A percentile compares a stretch with the other conserved stretches of the same genome.
Conservation (phyloP, 352 stramenopile species). For the Phytophthora quininea region DNA sequence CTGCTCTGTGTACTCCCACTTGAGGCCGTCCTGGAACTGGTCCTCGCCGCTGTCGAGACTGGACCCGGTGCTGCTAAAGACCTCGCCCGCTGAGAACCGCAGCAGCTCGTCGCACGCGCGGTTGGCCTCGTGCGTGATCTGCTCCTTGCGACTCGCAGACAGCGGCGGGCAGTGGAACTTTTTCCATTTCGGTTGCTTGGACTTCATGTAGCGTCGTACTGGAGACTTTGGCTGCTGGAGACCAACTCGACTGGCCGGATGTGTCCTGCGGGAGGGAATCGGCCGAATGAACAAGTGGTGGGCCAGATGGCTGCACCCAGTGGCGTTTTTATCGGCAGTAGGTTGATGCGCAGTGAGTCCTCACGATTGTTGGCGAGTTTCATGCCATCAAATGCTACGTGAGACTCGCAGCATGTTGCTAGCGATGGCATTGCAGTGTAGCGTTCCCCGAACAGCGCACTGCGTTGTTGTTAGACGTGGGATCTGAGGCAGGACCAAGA, state of each 20-base stretch:
- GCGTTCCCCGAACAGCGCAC: too few relatives aligned
- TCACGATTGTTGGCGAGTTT: too few relatives aligned
- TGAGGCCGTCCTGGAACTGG: constrained; percentile 50
- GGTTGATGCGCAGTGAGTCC: too few relatives aligned
- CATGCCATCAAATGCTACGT: too few relatives aligned
- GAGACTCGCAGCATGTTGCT: too few relatives aligned
- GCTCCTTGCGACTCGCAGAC: constrained; percentile 54
- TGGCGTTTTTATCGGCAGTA: too few relatives aligned
- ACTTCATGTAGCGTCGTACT: constrained; percentile 35
- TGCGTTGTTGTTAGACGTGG: too few relatives aligned
- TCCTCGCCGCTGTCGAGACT: constrained; percentile 33
- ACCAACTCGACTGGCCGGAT: not conserved
- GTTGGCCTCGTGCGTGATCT: constrained; percentile 79
- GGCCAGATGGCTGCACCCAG: not conserved
- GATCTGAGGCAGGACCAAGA: too few relatives aligned
- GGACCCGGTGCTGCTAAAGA: constrained; percentile 42
- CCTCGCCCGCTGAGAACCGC: constrained; percentile 69
- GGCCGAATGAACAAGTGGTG: not conserved
- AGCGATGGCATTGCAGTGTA: too few relatives aligned
- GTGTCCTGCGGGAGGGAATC: not conserved
- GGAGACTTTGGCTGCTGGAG: not conserved
- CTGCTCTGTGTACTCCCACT: constrained; percentile 80
- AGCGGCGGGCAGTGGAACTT: constrained; percentile 82
- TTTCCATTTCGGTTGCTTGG: constrained; percentile 68
- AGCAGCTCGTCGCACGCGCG: constrained; percentile 79